Conservation (phyloP, 2,329 filamentous ascomycete genomes). For the Ascochyta rabiei region DNA sequence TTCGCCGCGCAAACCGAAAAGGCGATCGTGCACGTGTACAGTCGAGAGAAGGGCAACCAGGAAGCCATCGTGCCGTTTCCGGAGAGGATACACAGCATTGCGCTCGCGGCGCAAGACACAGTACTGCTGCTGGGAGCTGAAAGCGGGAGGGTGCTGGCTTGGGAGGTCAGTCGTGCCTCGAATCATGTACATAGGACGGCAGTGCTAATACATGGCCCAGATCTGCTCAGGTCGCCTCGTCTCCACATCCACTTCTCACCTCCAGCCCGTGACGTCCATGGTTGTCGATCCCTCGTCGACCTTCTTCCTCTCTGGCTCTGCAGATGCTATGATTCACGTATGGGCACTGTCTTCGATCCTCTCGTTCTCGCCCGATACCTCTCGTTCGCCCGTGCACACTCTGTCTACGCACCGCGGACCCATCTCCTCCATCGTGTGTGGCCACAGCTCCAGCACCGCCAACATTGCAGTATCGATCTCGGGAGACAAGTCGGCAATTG, state of each 20-base stretch:
- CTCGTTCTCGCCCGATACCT: conserved; percentile 61
- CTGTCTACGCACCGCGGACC: conserved; percentile 78
- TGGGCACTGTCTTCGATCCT: conserved; percentile 84
- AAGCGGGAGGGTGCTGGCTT: conserved; percentile 84
- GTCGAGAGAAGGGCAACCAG: conserved; percentile 79
- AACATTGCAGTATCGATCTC: conserved; percentile 86
- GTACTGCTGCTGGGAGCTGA: conserved; percentile 81
- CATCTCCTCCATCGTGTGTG: conserved; percentile 67
- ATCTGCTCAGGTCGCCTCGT: conserved; percentile 76
- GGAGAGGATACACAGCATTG: conserved; percentile 81
- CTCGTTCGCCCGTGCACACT: conserved; percentile 72
- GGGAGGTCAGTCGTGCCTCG: conserved; percentile 72
- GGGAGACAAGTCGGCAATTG: conserved; percentile 83
- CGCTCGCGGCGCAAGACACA: conserved; percentile 68
- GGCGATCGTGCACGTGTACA: conserved; percentile 92
- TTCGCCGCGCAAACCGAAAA: conserved; percentile 93
- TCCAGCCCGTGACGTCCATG: conserved; percentile 80
- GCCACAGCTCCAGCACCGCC: conserved; percentile 72
- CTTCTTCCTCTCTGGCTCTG: conserved; percentile 77
- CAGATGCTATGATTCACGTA: conserved; percentile 88
- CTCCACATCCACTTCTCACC: conserved; percentile 76
- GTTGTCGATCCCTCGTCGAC: conserved; percentile 71
- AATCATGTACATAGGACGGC: conserved; percentile 16
- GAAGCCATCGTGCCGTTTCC: conserved; percentile 88
- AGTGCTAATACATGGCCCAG: conserved; percentile 49